These are phyloP conservation scores for Glycyrrhiza uralensis DNA, from an alignment of 306 rosid genomes.

Conservation along the genomic window DNA sequence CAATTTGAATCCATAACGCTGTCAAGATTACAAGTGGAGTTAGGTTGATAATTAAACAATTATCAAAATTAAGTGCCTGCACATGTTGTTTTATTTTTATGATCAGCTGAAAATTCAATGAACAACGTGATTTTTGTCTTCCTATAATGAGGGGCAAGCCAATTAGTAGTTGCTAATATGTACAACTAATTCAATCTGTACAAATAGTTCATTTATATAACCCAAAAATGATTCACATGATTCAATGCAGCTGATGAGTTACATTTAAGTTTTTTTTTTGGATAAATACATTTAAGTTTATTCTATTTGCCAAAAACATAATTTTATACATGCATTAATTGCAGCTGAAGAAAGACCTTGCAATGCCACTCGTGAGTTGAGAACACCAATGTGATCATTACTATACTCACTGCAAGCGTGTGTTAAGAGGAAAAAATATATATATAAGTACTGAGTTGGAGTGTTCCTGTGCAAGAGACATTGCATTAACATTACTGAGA, in stretches of 20 bases:
- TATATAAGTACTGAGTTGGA: constrained; percentile 31
- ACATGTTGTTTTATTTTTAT: constrained; percentile 24
- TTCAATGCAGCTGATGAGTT: neutral
- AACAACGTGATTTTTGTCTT: constrained; percentile 34
- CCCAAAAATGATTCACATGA: constrained; percentile 12
- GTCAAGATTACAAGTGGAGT: constrained; percentile 22
- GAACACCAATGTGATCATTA: constrained; percentile 7
- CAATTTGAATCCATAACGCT: constrained; percentile 25
- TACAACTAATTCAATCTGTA: constrained; percentile 18
- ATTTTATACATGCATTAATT: constrained; percentile 20
- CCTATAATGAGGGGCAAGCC: constrained; percentile 8
- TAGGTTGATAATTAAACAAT: constrained; percentile 33
- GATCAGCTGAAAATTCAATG: constrained; percentile 30
- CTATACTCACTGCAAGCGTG: constrained; percentile 15
- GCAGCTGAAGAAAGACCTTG: constrained; percentile 1
- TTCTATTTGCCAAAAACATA: constrained; percentile 17
- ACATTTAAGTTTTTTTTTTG: constrained; percentile 12
- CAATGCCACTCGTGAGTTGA: constrained; percentile 27
- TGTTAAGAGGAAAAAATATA: constrained; percentile 1
- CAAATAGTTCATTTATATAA: constrained; percentile 15
- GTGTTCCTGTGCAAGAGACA: constrained; percentile 34
- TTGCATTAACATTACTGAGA: constrained; percentile 27
- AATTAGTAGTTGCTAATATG: constrained; percentile 12
- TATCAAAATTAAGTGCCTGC: constrained; percentile 12
- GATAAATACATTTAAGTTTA: no score